Evolutionary conservation across 169 alveolate genomes (phyloP).

Genomic region (Perkinsus olseni): DNA sequence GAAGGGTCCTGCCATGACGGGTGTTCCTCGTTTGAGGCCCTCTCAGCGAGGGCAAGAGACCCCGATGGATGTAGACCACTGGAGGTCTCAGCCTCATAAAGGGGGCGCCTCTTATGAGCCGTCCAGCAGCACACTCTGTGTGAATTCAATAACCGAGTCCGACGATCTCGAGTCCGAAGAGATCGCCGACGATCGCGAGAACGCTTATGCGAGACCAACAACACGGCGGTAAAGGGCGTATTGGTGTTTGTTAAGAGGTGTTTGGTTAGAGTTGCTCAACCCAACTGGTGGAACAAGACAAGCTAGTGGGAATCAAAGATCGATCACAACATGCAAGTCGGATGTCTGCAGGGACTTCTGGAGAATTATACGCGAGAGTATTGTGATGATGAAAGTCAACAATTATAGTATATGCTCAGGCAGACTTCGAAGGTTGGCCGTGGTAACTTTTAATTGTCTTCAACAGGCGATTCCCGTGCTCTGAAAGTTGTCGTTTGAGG

Average conservation of each 20-base stretch:
- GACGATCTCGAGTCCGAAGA: too few species aligned
- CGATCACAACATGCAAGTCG: neutral
- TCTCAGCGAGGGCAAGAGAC: too few species aligned
- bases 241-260: neutral
- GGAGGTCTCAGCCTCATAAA: too few species aligned
- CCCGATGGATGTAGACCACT: too few species aligned
- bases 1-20: too few species aligned
- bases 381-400: neutral
- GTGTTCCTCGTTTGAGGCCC: too few species aligned
- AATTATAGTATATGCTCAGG: neutral
- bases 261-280: neutral
- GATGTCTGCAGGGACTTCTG: neutral
- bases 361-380: neutral
- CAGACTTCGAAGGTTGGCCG: neutral
- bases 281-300: neutral
- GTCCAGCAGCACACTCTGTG: too few species aligned
- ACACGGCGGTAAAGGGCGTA: neutral
- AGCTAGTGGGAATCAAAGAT: neutral
- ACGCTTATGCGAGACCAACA: neutral
- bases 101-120: too few species aligned
- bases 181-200: too few species aligned
- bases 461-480: neutral
- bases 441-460: neutral
- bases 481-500: neutral
- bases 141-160: too few species aligned